These are phyloP conservation scores for Phialophora expanda DNA, from an alignment of 2,329 filamentous ascomycete genomes.

Conservation along the genomic window DNA sequence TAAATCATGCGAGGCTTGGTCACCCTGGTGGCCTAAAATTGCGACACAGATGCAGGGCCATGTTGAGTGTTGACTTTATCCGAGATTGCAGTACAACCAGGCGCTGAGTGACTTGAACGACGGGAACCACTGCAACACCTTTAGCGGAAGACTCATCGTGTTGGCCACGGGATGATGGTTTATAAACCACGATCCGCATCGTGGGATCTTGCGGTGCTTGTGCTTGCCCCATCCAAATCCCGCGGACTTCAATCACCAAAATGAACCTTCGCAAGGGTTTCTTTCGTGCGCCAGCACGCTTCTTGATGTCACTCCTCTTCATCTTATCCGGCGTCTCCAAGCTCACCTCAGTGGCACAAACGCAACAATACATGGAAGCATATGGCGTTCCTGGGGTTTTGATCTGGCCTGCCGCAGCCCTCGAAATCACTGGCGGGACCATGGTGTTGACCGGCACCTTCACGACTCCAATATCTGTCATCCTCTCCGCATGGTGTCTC, in stretches of 20 bases:
- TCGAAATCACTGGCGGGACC: conserved; percentile 8
- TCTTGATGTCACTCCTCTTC: conserved; percentile 12
- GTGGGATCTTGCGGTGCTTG: not conserved
- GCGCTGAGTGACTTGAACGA: not conserved
- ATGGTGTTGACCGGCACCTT: conserved; percentile 6
- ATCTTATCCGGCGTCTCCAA: conserved; percentile 12
- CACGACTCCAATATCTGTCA: not conserved
- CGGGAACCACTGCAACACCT: not conserved
- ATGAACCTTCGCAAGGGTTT: not conserved
- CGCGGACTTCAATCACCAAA: not conserved
- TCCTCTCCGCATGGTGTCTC: conserved; percentile 6
- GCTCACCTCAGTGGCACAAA: conserved; percentile 7
- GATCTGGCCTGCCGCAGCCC: conserved; percentile 7
- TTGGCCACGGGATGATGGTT: not conserved
- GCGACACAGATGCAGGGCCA: not conserved
- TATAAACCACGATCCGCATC: not conserved
- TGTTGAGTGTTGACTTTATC: not conserved
- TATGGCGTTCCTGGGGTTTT: conserved; percentile 4
- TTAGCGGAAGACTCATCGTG: not conserved
- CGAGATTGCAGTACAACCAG: not conserved
- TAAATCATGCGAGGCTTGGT: conserved; percentile 4
- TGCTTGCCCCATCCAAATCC: not conserved
- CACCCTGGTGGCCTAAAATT: not conserved
- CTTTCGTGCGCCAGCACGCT: conserved; percentile 7
- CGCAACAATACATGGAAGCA: conserved; percentile 12